A percentile compares a stretch with the other conserved stretches of the same genome.
Evolutionary conservation across 345 rosid genomes (phyloP).

Genomic region (Acer campestre): DNA sequence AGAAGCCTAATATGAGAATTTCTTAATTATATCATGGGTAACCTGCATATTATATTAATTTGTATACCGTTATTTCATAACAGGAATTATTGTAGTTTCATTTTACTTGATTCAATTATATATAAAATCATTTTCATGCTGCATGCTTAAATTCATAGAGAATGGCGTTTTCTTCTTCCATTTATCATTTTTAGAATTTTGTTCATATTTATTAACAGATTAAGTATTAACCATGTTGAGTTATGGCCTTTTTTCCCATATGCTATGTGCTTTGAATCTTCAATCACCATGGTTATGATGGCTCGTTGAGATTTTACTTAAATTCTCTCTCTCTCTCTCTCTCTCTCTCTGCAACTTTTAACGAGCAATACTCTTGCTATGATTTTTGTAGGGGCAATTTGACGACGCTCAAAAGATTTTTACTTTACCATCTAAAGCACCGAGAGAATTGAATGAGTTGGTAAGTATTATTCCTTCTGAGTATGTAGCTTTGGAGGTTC

Average conservation of each 20-base stretch:
- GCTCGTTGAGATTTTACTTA: neutral
- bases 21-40: neutral
- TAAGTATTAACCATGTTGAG: neutral
- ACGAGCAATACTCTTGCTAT: conserved; percentile 8
- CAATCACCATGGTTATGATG: neutral
- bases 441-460: conserved; percentile 72
- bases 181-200: neutral
- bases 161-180: neutral
- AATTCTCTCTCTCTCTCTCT: neutral
- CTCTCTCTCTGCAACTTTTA: neutral
- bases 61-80: neutral
- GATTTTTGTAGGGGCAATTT: conserved; percentile 59
- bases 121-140: neutral
- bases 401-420: conserved; percentile 68
- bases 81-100: no score
- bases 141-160: neutral
- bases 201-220: neutral
- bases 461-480: conserved; percentile 38
- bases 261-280: neutral
- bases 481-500: neutral
- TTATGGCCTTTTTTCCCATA: no score
- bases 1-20: neutral
- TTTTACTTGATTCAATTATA: neutral
- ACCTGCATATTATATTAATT: neutral
- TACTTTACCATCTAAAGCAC: conserved; percentile 55